Base-by-base conservation (phyloP, 176 grass and related monocot species). In the Juncus effusus region DNA sequence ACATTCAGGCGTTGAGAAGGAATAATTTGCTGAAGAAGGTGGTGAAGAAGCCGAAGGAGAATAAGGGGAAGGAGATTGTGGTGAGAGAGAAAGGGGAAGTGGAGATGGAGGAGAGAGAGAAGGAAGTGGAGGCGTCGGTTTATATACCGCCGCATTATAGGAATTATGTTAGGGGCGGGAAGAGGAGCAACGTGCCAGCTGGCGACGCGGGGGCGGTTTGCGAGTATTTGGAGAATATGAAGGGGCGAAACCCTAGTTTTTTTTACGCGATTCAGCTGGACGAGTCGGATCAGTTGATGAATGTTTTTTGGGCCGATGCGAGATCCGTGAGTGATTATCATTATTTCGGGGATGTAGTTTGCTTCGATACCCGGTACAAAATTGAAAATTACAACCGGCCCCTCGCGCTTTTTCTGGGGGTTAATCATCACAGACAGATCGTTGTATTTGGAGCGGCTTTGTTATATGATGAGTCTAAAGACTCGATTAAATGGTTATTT, bases 191-290 rank as follows among this genome's bases (percentile, higher is more conserved):
- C 70, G 82, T 95, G 72, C 83, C 73, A 10, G 40, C 28, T 40
- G 83, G 83, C n/a, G 91, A 95, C 75, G 78, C 78, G 53, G 80
- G 77, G 36, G 66, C 55, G n/a, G 73, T 95, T 67, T 82, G 64
- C 62, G 86, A 95, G 75, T 95, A 90, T 67, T 78, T 95, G 38
- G 83, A 82, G 79, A 90, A 80, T 63, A 90, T 78, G 77, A 95
- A 90, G 81, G 81, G 81, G 3, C 60, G 90, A 19, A 85, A 87
- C 74, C 83, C 86, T 67, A 84, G 84, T 65, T 95, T 84, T 78
- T 95, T 95, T 73, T 95, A 85, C 67, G 81, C 91, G 15, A 65
- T 90, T 64, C 83, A 95, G 77, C 81, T 95, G 62, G 81, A 95
- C 64, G 83, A 95, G 82, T 79, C 80, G 50, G 87, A 95, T 58